These are phyloP conservation scores for Aspergillus ellipticus DNA, from an alignment of 495 filamentous ascomycete species.

Conservation along the genomic window DNA sequence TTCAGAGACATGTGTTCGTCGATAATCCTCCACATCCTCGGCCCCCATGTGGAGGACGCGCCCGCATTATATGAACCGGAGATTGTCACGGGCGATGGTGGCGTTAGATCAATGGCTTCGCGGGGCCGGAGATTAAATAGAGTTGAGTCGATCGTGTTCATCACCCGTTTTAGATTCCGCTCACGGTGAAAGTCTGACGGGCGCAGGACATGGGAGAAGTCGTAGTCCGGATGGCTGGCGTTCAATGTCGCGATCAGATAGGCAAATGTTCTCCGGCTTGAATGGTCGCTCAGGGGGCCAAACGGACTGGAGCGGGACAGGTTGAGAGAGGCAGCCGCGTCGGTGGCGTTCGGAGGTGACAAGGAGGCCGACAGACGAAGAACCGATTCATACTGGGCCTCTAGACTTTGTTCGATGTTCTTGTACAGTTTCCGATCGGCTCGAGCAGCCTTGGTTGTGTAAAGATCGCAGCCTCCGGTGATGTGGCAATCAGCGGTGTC, in stretches of 20 bases:
- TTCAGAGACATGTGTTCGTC: constrained; percentile 88
- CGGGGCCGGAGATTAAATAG: constrained; percentile 77
- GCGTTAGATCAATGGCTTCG: constrained; percentile 42
- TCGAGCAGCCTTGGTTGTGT: constrained; percentile 92
- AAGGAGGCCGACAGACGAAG: constrained; percentile 76
- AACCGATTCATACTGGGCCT: constrained; percentile 82
- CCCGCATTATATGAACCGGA: constrained; percentile 40
- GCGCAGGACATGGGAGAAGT: constrained; percentile 86
- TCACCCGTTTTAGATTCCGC: constrained; percentile 67
- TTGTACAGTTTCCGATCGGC: constrained; percentile 96
- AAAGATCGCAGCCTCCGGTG: constrained; percentile 88
- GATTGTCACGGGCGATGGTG: constrained; percentile 41
- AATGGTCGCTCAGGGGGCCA: constrained; percentile 78
- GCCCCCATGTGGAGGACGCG: constrained; percentile 62
- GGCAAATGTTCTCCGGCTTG: constrained; percentile 86
- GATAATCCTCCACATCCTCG: constrained; percentile 82
- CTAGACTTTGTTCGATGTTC: constrained; percentile 82
- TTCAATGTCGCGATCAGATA: constrained; percentile 98
- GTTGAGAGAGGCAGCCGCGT: constrained; percentile 58
- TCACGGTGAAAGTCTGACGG: constrained; percentile 85
- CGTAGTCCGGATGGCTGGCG: constrained; percentile 93
- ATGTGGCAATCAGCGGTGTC: constrained; percentile 87
- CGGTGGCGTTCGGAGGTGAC: constrained; percentile 65
- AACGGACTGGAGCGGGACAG: constrained; percentile 84
- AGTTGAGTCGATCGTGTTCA: constrained; percentile 79